Base-by-base conservation (phyloP, 495 filamentous ascomycete species). In the Pyronema omphalodes region DNA sequence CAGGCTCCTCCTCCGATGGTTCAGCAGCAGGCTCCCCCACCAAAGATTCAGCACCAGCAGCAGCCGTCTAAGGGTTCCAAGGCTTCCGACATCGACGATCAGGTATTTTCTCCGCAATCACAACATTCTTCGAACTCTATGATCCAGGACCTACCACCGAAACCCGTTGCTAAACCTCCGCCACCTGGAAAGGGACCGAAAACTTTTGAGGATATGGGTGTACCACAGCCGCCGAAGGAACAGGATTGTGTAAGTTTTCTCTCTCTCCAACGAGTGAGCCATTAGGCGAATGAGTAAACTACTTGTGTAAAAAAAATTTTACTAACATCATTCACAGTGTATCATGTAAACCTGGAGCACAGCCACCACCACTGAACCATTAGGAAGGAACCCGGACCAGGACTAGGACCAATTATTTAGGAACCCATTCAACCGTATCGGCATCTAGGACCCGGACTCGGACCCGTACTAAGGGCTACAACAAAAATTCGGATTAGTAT, bases 171-270 rank as follows among this genome's bases (percentile, higher is more conserved):
- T 37, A 58, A 62, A 37, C 58, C 64, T 41, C 56, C 58, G 8
- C 59, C 66, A 23, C 76, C 80, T 15, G 78, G 80, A 46, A 84
- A 86, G 65, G 91, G 93, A 8, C 91, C 91, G 3, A 86, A 93
- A 66, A 98, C 91, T 3, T 98, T 98, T 65, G 89, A 95, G 63
- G 88, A 89, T 64, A 98, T 98, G 91, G 89, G 89, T 51, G 86
- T 98, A 58, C 84, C 86, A 11, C 73, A 76, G 59, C 79, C 73
- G 33, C 84, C 86, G 66, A 75, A 82, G 55, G 84, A 93, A 36
- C 76, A 75, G 57, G 89, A 96, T 67, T 98, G 91, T 52, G 91
- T 94, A 81, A 78, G 88, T 75, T 39, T 57, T 19, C 3, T 47
- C 23, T 29, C 23, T 29, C 23, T 29, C 23, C 23, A 29, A 5